Base-by-base conservation (phyloP, 2,329 filamentous ascomycete species). In the Aspergillus neoniger region DNA sequence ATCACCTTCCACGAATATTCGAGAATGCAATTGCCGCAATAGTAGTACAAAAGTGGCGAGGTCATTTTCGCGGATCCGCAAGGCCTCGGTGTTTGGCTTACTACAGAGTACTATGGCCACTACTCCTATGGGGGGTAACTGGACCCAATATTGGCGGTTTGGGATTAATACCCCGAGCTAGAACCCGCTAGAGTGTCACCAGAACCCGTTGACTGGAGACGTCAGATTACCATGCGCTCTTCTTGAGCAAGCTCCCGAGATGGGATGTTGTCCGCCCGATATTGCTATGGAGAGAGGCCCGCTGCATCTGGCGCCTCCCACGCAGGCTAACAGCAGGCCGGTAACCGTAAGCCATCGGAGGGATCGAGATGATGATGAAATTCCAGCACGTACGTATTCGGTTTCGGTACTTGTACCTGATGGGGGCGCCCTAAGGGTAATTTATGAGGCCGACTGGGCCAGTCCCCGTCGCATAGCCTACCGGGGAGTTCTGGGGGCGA, bases 181-280 rank as follows among this genome's bases (percentile, higher is more conserved):
- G 72, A 74, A 71, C 63, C 62, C 70, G 66, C 70, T 73, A 73
- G 72, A 72, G 62, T 59, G 58, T 62, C 63, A 59, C 64, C 69
- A 64, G 71, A 72, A 73, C 61, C 57, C 53, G 59, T 60, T 60
- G 58, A 50, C 58, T 70, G 68, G 70, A 63, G 67, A 67, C 67
- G 60, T 70, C 65, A 67, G 54, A 64, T 63, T 63, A 63, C 23
- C 38, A 25, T 30, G 44, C 59, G 54, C 64, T 57, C 47, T 39
- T 55, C 28, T 49, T 43, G 19, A 44, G 41, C 41, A 44, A 44
- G 41, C 41, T 19, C 41, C 41, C 21, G 44, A 48, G 44, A 48
- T 28, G 17, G 44, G 44, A 23, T n/a, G 44, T 25, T 48, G 23
- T 17, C 17, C 41, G 8, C 41, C 44, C 44, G 44, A 43, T 43